phyloP scores from a whole-genome alignment of 441 rosid genomes.

The Pelargonium australe region DNA sequence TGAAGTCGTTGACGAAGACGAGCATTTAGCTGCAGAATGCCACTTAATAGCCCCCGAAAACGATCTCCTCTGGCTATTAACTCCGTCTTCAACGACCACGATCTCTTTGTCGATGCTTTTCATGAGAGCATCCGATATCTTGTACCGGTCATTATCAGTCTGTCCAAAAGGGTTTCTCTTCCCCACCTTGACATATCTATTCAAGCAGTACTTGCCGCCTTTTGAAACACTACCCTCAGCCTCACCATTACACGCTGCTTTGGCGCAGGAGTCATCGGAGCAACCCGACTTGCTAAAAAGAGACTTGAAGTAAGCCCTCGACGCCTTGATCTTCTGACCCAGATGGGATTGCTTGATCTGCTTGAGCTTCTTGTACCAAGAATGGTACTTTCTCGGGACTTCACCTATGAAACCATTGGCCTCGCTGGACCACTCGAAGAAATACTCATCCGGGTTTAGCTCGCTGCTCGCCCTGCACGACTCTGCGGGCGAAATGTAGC shows the following conservation, averaged over 20 bases:
- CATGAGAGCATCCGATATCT: constrained; percentile 22
- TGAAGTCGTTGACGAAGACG: constrained; percentile 35
- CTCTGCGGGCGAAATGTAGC: constrained; percentile 40
- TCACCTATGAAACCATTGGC: constrained; percentile 31
- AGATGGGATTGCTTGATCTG: constrained; percentile 44
- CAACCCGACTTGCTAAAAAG: constrained; percentile 55
- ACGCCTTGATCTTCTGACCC: constrained; percentile 59
- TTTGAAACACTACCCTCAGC: constrained; percentile 12
- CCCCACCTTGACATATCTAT: constrained; percentile 25
- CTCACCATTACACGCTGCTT: constrained; percentile 28
- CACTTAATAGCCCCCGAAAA: constrained; percentile 68
- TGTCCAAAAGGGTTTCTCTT: constrained; percentile 31
- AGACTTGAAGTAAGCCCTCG: constrained; percentile 53
- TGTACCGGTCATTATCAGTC: constrained; percentile 16
- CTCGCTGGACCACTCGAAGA: constrained; percentile 58
- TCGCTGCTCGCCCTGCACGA: constrained; percentile 56
- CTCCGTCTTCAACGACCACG: constrained; percentile 21
- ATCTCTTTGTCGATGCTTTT: constrained; percentile 33
- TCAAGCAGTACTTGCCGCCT: constrained; percentile 18
- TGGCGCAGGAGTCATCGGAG: constrained; percentile 40
- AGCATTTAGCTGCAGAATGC: constrained; percentile 41
- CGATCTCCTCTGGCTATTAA: constrained; percentile 50
- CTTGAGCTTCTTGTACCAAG: constrained; percentile 56
- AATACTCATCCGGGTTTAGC: constrained; percentile 44
- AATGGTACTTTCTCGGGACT: constrained; percentile 24